Conservation (phyloP, 352 stramenopile species). For the Blastocystis sp. region DNA sequence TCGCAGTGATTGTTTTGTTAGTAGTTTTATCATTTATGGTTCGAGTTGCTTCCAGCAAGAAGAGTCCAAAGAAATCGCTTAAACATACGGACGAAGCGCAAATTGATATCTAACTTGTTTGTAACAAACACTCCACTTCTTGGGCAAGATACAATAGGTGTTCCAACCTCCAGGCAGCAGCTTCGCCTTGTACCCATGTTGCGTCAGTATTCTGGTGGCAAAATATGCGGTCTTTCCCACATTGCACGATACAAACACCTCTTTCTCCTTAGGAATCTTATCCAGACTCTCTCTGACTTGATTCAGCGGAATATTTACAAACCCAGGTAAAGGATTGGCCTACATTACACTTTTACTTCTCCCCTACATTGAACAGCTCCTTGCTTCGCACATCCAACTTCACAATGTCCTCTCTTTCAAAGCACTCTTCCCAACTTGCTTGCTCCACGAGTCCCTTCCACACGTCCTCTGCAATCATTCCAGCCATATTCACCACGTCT, state of each 20-base stretch:
- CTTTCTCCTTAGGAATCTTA: slow-evolving; percentile 22
- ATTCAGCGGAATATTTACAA: slow-evolving; percentile 25
- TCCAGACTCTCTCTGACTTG: not conserved
- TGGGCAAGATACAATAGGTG: slow-evolving; percentile 25
- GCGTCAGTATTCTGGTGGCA: not conserved
- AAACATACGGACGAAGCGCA: not conserved
- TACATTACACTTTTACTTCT: not conserved
- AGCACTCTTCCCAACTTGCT: not conserved
- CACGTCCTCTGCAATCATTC: slow-evolving; percentile 67
- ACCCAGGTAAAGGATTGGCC: slow-evolving; percentile 3
- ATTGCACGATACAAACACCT: slow-evolving; percentile 16
- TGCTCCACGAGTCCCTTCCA: not conserved
- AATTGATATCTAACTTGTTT: not conserved
- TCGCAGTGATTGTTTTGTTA: not conserved
- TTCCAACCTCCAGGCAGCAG: not conserved
- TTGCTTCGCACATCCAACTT: slow-evolving; percentile 15
- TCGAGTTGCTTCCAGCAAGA: not conserved
- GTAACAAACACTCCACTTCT: not conserved
- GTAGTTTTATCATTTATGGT: not conserved
- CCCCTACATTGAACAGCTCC: not conserved
- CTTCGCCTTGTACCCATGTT: not conserved
- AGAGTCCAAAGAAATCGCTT: not conserved
- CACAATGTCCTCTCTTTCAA: not conserved
- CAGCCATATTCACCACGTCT: slow-evolving; percentile 69
- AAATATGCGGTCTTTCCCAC: slow-evolving; percentile 46